Evolutionary conservation across 2,329 filamentous ascomycete species (phyloP).

Genomic region (Fusarium mangiferae): DNA sequence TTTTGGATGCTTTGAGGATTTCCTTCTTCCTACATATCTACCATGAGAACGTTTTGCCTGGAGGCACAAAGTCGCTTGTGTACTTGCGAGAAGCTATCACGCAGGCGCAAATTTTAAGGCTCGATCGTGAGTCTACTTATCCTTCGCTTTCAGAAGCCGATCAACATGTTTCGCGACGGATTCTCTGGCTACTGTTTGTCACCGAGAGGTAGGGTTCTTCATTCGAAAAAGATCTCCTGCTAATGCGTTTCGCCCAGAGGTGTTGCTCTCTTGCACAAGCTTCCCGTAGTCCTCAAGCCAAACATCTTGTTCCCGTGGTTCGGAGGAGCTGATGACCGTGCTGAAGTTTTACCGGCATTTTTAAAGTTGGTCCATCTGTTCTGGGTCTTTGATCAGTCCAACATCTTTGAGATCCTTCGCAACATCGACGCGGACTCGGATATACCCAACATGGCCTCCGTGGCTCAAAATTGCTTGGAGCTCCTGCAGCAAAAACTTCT

Average conservation of each 20-base stretch:
- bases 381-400: slow-evolving; percentile 61
- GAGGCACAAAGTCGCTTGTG: slow-evolving; percentile 58
- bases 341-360: slow-evolving; percentile 59
- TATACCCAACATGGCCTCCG: slow-evolving; percentile 43
- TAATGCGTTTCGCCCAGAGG: slow-evolving; percentile 48
- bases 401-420: slow-evolving; percentile 59
- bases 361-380: slow-evolving; percentile 61
- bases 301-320: slow-evolving; percentile 52
- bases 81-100: slow-evolving; percentile 63
- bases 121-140: slow-evolving; percentile 58
- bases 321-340: slow-evolving; percentile 51
- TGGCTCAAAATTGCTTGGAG: slow-evolving; percentile 49
- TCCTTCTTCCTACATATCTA: slow-evolving; percentile 64
- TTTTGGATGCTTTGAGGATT: slow-evolving; percentile 55
- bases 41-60: slow-evolving; percentile 59
- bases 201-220: slow-evolving; percentile 51
- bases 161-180: slow-evolving; percentile 57
- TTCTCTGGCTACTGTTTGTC: slow-evolving; percentile 61
- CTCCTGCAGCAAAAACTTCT: slow-evolving; percentile 56
- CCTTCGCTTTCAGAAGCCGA: slow-evolving; percentile 48
- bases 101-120: slow-evolving; percentile 59
- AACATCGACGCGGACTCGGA: slow-evolving; percentile 51
- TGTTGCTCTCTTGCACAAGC: slow-evolving; percentile 61
- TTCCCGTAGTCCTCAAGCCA: slow-evolving; percentile 57
- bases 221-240: background rate